Base-by-base conservation (phyloP, 495 filamentous ascomycete species). In the Trichocladium antarcticum region DNA sequence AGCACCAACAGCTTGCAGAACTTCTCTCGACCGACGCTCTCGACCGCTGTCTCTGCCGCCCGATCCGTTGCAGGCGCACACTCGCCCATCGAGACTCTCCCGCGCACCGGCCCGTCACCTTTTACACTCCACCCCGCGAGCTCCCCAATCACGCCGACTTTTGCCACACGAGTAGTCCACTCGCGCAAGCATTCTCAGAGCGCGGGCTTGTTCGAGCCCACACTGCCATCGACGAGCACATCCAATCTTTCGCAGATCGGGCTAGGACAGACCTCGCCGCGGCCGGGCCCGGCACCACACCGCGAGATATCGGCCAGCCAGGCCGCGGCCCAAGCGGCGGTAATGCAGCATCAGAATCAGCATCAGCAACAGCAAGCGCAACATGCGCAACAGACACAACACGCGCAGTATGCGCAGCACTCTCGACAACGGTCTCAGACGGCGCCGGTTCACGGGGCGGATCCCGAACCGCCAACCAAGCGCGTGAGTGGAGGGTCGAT, bases 321-420 rank as follows among this genome's bases (percentile, higher is more conserved):
- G 59, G 94, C 94, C 56, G 89, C 89, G 16, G 89, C 89, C 20
- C 89, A 96, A 68, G 79, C 89, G 16, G 88, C 88, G 20, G 89
- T 95, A 12, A 69, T 70, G 62, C 56, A 65, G 8, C 61, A 59
- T 35, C 66, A 66, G 79, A 84, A 83, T 50, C 76, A 80, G 43
- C 77, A 80, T 44, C 71, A 74, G 36, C 59, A 73, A 44, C 71
- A 76, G n/a, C 58, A 62, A 17, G 37, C 47, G 12, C 60, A 63
- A 14, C 54, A 59, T 37, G 60, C 46, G 61, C 77, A 45, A 21
- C 64, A 73, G 7, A 68, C 71, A 22, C 71, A 73, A 29, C 42
- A 42, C 27, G 16, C 31, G 44, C 62, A 50, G 16, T 57, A 60
- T 24, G 48, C 56, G 17, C 57, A 58, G 12, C 66, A 69, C 28